Evolutionary conservation across 2,329 filamentous ascomycete species (phyloP).

Genomic region (Botrytis porri): DNA sequence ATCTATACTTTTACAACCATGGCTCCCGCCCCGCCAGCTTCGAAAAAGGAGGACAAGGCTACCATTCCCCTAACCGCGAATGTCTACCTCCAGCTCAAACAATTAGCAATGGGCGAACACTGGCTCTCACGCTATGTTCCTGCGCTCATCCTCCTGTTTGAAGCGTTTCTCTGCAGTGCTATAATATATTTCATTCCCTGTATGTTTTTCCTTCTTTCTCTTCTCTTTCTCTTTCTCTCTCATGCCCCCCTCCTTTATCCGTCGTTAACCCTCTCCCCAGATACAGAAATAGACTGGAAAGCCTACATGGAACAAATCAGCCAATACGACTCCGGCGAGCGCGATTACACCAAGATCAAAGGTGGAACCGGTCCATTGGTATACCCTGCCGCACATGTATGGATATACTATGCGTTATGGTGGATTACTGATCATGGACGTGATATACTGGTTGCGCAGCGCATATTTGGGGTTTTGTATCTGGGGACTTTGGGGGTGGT

Average conservation of each 20-base stretch:
- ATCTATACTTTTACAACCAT: not conserved
- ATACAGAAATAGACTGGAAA: conserved; percentile 97
- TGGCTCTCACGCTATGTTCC: conserved; percentile 33
- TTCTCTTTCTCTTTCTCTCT: no score
- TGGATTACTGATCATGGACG: conserved; percentile 70
- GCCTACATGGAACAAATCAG: conserved; percentile 94
- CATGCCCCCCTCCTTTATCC: not conserved
- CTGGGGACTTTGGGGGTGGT: conserved; percentile 71
- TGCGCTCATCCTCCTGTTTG: conserved; percentile 30
- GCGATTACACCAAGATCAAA: conserved; percentile 80
- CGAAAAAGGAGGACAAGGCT: not conserved
- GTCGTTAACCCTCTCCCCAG: conserved; percentile 43
- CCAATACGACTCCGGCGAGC: conserved; percentile 77
- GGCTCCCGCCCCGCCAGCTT: not conserved
- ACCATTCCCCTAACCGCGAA: conserved; percentile 10
- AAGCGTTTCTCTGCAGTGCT: conserved; percentile 33
- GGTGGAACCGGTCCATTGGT: conserved; percentile 91
- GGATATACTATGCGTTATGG: conserved; percentile 81
- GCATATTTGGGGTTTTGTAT: conserved; percentile 78
- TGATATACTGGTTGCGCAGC: conserved; percentile 77
- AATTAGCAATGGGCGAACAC: conserved; percentile 33
- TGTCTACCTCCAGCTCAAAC: conserved; percentile 28
- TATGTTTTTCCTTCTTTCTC: conserved; percentile 21
- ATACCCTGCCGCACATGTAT: conserved; percentile 91
- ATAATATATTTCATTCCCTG: conserved; percentile 36